These are phyloP conservation scores for Crinitomyces ghanaensis DNA, from an alignment of 805 yeast species.

Conservation along the genomic window DNA sequence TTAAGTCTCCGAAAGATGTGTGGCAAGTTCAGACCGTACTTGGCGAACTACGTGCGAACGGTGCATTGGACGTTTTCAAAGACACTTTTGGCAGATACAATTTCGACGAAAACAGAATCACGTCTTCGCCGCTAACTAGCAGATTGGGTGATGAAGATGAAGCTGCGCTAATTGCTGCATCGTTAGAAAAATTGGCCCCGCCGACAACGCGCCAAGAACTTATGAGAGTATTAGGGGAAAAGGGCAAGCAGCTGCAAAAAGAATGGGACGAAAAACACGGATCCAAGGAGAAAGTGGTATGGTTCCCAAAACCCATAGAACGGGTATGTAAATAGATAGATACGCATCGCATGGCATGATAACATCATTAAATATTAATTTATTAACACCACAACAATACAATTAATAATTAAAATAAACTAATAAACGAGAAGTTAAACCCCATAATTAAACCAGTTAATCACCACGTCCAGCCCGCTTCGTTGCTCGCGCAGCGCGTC, in stretches of 20 bases:
- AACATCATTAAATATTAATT: too few species aligned
- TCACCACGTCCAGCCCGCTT: slow-evolving; percentile 18
- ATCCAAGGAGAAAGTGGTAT: slow-evolving; percentile 11
- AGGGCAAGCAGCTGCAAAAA: slow-evolving; percentile 20
- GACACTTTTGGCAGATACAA: slow-evolving; percentile 15
- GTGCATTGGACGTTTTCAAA: slow-evolving; percentile 16
- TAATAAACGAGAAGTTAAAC: too few species aligned
- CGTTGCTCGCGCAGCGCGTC: slow-evolving; percentile 21
- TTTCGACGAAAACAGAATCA: slow-evolving; percentile 16
- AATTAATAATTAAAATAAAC: too few species aligned
- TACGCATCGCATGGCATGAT: too few species aligned
- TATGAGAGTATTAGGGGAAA: slow-evolving; percentile 23
- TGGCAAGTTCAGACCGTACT: slow-evolving; percentile 29
- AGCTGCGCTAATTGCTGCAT: slow-evolving; percentile 15
- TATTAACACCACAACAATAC: too few species aligned
- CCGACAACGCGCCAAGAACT: slow-evolving; percentile 19
- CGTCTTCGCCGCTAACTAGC: slow-evolving; percentile 17
- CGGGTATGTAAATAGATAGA: too few species aligned
- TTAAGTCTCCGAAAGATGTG: slow-evolving; percentile 14
- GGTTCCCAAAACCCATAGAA: slow-evolving; percentile 18
- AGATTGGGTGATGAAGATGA: slow-evolving; percentile 16
- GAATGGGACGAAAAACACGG: slow-evolving; percentile 14
- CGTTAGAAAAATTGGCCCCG: slow-evolving; percentile 17
- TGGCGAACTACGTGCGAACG: slow-evolving; percentile 15
- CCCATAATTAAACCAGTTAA: too few species aligned